A percentile compares a stretch with the other conserved stretches of the same genome.
Evolutionary conservation across 2,329 filamentous ascomycete genomes (phyloP).

Genomic region (Magnaporthiopsis incrustans): DNA sequence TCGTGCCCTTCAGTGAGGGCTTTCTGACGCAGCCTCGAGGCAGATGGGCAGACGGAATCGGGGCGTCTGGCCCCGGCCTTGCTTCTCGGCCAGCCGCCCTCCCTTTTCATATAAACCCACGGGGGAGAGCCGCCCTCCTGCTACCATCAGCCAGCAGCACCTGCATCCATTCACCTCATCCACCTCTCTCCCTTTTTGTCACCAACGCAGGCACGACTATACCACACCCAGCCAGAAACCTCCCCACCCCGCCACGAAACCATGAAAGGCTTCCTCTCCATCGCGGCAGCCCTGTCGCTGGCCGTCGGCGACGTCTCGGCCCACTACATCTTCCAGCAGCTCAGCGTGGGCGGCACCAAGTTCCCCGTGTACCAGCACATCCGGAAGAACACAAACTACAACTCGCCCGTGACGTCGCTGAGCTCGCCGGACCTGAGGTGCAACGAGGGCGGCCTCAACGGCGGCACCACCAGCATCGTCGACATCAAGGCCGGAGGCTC

Average conservation of each 20-base stretch:
- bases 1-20: too few relatives aligned
- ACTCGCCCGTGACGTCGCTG: constrained; percentile 36
- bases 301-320: constrained; percentile 24
- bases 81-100: neutral
- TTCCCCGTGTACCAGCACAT: constrained; percentile 30
- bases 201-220: neutral
- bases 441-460: constrained; percentile 29
- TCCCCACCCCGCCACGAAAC: constrained; percentile 6
- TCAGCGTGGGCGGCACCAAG: constrained; percentile 24
- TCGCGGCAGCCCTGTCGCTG: constrained; percentile 23
- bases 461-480: constrained; percentile 25
- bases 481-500: constrained; percentile 27
- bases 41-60: neutral
- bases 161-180: too few relatives aligned
- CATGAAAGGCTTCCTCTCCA: constrained; percentile 25
- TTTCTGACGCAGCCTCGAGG: neutral
- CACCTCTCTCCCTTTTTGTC: neutral
- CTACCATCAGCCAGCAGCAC: too few relatives aligned
- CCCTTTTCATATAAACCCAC: neutral
- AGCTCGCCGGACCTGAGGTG: constrained; percentile 31
- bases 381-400: constrained; percentile 38
- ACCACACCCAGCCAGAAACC: neutral
- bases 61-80: neutral
- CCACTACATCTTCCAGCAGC: constrained; percentile 34
- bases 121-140: neutral